Percentiles rank a stretch among this genome's conserved stretches.
These are phyloP conservation scores for Fraxinus cuspidata DNA, from an alignment of 257 asterid genomes.

Conservation along the genomic window DNA sequence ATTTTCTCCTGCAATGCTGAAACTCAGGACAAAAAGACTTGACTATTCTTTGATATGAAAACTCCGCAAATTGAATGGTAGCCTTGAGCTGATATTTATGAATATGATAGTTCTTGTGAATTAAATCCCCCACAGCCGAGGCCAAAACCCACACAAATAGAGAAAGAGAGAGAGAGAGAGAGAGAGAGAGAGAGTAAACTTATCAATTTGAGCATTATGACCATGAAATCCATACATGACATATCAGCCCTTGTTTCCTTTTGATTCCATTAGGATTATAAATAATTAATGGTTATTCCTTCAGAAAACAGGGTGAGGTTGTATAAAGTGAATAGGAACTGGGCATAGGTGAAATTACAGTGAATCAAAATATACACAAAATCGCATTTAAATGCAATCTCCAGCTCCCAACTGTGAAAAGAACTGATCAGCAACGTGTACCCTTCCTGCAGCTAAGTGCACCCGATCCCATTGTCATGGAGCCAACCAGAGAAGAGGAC, in stretches of 20 bases:
- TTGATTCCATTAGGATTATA: slow-evolving; percentile 10
- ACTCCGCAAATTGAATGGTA: no score
- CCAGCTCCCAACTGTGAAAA: neutral
- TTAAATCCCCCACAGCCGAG: no score
- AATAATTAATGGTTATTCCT: neutral
- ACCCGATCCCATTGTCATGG: slow-evolving; percentile 14
- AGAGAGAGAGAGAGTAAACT: no score
- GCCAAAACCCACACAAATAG: no score
- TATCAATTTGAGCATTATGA: neutral
- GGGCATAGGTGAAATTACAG: neutral
- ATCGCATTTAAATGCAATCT: slow-evolving; percentile 1
- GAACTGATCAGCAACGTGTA: slow-evolving; percentile 6
- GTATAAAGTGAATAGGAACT: neutral
- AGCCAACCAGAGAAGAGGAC: slow-evolving; percentile 12
- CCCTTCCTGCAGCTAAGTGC: slow-evolving; percentile 18
- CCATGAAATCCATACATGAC: neutral
- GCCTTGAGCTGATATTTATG: neutral
- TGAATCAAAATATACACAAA: neutral
- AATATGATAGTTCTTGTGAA: neutral
- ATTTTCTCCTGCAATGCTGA: no score
- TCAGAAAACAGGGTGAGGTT: neutral
- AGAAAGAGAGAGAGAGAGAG: no score
- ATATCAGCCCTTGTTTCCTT: neutral
- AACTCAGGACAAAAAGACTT: no score
- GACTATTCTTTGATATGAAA: no score